A percentile compares a stretch with the other conserved stretches of the same genome.
Conservation (phyloP, 2,329 filamentous ascomycete species). For the Colletotrichum siamense region DNA sequence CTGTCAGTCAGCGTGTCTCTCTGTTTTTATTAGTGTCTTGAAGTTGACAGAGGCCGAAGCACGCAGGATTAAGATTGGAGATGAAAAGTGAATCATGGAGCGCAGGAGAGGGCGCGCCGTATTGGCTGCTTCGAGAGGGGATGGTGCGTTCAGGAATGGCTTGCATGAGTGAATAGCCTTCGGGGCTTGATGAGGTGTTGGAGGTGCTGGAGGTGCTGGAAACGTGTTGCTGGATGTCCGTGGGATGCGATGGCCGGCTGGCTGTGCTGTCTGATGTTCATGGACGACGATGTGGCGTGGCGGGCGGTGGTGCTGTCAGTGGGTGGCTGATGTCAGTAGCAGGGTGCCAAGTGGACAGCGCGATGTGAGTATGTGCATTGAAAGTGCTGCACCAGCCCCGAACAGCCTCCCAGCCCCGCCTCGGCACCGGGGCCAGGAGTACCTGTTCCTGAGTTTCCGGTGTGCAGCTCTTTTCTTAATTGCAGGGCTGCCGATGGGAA, state of each 20-base stretch:
- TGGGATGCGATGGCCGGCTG: not conserved
- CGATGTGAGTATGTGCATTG: not conserved
- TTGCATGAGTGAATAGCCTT: not conserved
- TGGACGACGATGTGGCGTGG: not conserved
- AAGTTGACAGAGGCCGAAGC: not conserved
- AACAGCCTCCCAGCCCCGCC: constrained; percentile 2
- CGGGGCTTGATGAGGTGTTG: not conserved
- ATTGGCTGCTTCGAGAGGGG: not conserved
- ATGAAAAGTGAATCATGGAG: not conserved
- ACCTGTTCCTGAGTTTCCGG: constrained; percentile 2
- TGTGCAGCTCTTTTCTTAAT: not conserved
- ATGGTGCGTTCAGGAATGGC: not conserved
- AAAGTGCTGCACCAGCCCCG: not conserved
- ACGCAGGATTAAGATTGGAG: constrained; percentile 16
- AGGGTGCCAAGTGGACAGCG: no score
- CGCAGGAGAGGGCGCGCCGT: not conserved
- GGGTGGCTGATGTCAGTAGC: not conserved
- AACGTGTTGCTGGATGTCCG: not conserved
- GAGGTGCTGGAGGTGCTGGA: not conserved
- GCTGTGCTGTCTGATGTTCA: not conserved
- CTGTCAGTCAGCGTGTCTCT: not conserved
- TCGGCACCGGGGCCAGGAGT: not conserved
- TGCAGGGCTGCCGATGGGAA: constrained; percentile 9
- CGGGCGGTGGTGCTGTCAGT: not conserved
- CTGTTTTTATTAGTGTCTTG: constrained; percentile 16